A percentile compares a stretch with the other conserved stretches of the same genome.
phyloP scores from a whole-genome alignment of 257 asterid species.

The Orobanche coerulescens region DNA sequence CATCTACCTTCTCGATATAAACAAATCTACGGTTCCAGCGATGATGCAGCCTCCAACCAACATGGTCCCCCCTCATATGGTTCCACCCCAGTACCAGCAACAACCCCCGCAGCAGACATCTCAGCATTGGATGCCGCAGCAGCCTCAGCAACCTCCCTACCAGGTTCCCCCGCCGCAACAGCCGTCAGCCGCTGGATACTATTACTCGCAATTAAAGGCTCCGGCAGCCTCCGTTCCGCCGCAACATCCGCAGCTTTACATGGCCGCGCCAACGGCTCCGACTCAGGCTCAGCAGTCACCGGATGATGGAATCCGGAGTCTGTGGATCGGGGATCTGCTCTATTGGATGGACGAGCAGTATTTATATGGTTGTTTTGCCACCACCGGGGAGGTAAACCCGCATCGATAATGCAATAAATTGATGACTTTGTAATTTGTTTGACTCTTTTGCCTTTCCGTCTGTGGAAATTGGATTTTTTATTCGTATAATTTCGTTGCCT shows the following conservation, averaged over 20 bases:
- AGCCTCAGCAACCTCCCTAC: slow-evolving; percentile 49
- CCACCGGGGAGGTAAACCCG: slow-evolving; percentile 59
- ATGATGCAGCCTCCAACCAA: slow-evolving; percentile 58
- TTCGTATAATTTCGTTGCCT: neutral
- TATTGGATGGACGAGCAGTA: slow-evolving; percentile 91
- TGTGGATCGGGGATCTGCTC: slow-evolving; percentile 97
- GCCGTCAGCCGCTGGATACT: slow-evolving; percentile 47
- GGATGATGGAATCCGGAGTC: slow-evolving; percentile 71
- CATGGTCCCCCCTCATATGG: slow-evolving; percentile 57
- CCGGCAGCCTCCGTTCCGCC: slow-evolving; percentile 33
- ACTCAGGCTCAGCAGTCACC: slow-evolving; percentile 34
- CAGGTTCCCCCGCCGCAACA: slow-evolving; percentile 60
- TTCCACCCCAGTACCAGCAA: slow-evolving; percentile 49
- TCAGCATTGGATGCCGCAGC: slow-evolving; percentile 63
- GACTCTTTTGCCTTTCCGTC: neutral
- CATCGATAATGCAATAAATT: neutral
- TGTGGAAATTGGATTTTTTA: neutral
- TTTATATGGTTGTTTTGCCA: slow-evolving; percentile 42
- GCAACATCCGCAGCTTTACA: slow-evolving; percentile 39
- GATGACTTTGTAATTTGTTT: neutral
- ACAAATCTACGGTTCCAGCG: slow-evolving; percentile 24
- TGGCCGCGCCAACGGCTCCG: slow-evolving; percentile 26
- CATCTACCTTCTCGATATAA: neutral
- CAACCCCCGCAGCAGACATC: slow-evolving; percentile 44
- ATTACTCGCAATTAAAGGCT: slow-evolving; percentile 51